Evolutionary conservation across 352 stramenopile species (phyloP).

Genomic region (Hyaloperonospora brassicae): DNA sequence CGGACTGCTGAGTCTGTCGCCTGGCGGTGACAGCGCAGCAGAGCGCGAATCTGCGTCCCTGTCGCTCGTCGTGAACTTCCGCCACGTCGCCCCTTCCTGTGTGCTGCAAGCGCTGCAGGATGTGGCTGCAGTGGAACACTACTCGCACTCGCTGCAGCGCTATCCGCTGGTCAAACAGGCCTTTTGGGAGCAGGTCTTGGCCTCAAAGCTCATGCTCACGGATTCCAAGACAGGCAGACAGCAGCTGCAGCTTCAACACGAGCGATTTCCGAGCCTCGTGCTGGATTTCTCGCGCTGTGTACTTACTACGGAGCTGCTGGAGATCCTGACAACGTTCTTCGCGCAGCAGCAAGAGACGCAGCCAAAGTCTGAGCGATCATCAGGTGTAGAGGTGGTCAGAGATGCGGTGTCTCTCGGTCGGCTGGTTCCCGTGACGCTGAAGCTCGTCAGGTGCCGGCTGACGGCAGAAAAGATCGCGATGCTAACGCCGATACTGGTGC

Average conservation of each 20-base stretch:
- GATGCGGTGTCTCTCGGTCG: not conserved
- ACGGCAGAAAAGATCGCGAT: constrained; percentile 13
- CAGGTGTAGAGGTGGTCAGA: constrained; percentile 4
- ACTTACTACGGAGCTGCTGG: constrained; percentile 17
- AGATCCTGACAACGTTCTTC: constrained; percentile 18
- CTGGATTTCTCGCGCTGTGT: constrained; percentile 26
- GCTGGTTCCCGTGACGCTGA: constrained; percentile 17
- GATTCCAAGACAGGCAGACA: constrained; percentile 2
- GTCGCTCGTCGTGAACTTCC: constrained; percentile 25
- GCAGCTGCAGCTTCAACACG: constrained; percentile 18
- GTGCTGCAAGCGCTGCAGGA: constrained; percentile 6
- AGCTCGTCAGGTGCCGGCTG: constrained; percentile 20
- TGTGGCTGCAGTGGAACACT: constrained; percentile 16
- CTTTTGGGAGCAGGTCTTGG: constrained; percentile 29
- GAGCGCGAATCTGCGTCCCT: constrained; percentile 17
- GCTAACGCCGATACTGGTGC: constrained; percentile 15
- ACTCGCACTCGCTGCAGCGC: constrained; percentile 23
- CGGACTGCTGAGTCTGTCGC: constrained; percentile 22
- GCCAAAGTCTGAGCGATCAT: constrained; percentile 3
- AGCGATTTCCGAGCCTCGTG: constrained; percentile 30
- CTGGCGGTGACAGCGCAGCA: constrained; percentile 13
- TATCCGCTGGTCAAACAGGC: constrained; percentile 29
- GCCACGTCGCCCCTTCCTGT: constrained; percentile 2
- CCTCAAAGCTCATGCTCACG: constrained; percentile 15
- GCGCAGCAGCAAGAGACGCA: constrained; percentile 1